phyloP scores from a whole-genome alignment of 306 rosid species.

The Biancaea sappan region DNA sequence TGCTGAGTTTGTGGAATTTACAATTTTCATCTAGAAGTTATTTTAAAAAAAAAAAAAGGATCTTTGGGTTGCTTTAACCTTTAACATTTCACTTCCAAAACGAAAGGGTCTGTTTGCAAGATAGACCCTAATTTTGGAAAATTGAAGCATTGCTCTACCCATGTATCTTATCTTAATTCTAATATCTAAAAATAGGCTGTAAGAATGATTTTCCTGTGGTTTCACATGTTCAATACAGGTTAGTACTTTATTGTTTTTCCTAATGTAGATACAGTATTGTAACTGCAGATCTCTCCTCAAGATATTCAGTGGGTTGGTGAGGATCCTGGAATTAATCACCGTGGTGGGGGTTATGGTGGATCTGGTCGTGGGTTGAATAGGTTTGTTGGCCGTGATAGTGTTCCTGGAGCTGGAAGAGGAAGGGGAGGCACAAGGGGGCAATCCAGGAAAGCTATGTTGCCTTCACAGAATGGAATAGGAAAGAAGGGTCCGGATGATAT shows the following conservation, averaged over 20 bases:
- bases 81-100: neutral
- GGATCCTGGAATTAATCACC: constrained; percentile 81
- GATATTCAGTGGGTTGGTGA: constrained; percentile 95
- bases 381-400: constrained; percentile 60
- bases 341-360: constrained; percentile 67
- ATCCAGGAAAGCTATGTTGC: constrained; percentile 71
- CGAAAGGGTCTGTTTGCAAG: neutral
- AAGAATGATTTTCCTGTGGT: constrained; percentile 19
- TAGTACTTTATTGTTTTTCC: constrained; percentile 36
- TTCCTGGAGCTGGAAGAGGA: constrained; percentile 79
- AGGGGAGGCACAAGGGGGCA: constrained; percentile 76
- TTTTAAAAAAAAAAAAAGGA: no score
- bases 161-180: constrained; percentile 10
- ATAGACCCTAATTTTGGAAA: neutral
- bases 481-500: constrained; percentile 83
- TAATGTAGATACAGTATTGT: constrained; percentile 47
- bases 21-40: neutral
- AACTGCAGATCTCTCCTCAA: constrained; percentile 76
- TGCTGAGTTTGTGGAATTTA: no score
- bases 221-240: constrained; percentile 26
- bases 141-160: neutral
- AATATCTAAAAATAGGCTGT: constrained; percentile 16
- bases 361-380: constrained; percentile 77
- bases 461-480: constrained; percentile 81
- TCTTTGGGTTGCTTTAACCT: constrained; percentile 16